A percentile compares a stretch with the other conserved stretches of the same genome.
Evolutionary conservation across 805 yeast species (phyloP).

Genomic region (Starmerella potacharoeniae): DNA sequence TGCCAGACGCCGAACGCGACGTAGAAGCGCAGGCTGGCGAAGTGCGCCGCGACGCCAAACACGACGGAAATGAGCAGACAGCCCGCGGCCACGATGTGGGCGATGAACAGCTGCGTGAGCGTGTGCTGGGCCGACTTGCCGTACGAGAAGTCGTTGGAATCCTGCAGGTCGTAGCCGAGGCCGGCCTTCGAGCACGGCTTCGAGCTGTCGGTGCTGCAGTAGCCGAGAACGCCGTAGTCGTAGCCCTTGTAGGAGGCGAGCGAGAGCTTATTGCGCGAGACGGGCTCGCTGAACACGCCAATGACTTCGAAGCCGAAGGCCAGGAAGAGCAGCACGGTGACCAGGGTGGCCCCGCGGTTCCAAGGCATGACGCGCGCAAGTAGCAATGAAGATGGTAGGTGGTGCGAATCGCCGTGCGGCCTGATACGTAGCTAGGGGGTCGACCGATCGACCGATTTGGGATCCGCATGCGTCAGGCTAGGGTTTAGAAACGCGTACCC

Average conservation of each 20-base stretch:
- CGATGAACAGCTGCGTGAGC: conserved; percentile 49
- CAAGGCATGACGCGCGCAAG: conserved; percentile 7
- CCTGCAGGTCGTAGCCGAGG: conserved; percentile 20
- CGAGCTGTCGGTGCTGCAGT: conserved; percentile 38
- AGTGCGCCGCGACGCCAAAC: conserved; percentile 33
- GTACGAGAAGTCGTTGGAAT: conserved; percentile 39
- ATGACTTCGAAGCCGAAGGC: conserved; percentile 49
- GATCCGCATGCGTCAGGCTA: neutral
- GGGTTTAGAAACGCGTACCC: neutral
- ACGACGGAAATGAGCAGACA: conserved; percentile 40
- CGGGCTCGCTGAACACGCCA: conserved; percentile 51
- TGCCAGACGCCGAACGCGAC: conserved; percentile 47
- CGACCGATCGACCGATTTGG: neutral
- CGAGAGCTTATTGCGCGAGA: conserved; percentile 35
- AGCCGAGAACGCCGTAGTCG: conserved; percentile 61
- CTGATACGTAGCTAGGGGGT: neutral
- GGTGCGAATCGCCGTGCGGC: neutral
- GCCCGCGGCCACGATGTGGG: conserved; percentile 55
- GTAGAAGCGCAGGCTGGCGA: conserved; percentile 35
- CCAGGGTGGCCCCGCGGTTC: conserved; percentile 17
- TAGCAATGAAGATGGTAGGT: neutral
- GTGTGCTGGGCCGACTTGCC: conserved; percentile 43
- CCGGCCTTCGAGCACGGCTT: conserved; percentile 20
- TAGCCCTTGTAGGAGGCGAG: conserved; percentile 41
- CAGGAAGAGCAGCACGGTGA: conserved; percentile 34